Conservation (phyloP, 176 grass and related monocot species). For the Canna indica region DNA sequence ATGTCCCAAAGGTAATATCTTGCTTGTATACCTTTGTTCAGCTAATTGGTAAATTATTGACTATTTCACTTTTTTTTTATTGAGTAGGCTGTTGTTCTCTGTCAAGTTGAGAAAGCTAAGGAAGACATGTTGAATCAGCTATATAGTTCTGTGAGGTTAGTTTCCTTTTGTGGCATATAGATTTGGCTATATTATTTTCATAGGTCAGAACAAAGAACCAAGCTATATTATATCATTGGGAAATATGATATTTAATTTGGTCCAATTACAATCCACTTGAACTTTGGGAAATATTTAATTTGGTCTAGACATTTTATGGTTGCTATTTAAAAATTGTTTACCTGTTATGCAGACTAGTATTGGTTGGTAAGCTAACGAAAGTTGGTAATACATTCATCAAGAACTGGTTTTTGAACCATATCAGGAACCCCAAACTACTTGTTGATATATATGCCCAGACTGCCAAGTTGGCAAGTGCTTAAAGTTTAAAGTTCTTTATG, state of each 20-base stretch:
- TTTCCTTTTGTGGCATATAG: neutral
- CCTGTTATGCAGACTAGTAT: neutral
- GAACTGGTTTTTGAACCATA: neutral
- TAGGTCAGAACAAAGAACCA: neutral
- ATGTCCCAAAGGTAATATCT: slow-evolving; percentile 66
- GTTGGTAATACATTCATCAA: neutral
- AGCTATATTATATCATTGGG: neutral
- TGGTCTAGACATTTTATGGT: too few species aligned
- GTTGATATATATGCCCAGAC: neutral
- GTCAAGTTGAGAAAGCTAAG: slow-evolving; percentile 84
- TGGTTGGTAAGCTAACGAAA: neutral
- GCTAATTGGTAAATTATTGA: slow-evolving; percentile 7
- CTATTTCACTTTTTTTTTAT: slow-evolving; percentile 6
- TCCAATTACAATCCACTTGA: neutral
- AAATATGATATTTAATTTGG: too few species aligned
- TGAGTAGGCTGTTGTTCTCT: slow-evolving; percentile 78
- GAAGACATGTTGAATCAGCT: slow-evolving; percentile 91
- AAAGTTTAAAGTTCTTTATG: neutral
- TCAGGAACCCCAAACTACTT: neutral
- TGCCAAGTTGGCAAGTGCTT: neutral
- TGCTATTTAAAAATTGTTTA: too few species aligned
- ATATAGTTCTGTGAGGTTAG: slow-evolving; percentile 79
- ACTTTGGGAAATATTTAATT: neutral
- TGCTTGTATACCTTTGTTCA: slow-evolving; percentile 9
- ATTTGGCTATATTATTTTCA: neutral